phyloP scores from a whole-genome alignment of 495 filamentous ascomycete species.

The Hypomontagnella submonticulosa region DNA sequence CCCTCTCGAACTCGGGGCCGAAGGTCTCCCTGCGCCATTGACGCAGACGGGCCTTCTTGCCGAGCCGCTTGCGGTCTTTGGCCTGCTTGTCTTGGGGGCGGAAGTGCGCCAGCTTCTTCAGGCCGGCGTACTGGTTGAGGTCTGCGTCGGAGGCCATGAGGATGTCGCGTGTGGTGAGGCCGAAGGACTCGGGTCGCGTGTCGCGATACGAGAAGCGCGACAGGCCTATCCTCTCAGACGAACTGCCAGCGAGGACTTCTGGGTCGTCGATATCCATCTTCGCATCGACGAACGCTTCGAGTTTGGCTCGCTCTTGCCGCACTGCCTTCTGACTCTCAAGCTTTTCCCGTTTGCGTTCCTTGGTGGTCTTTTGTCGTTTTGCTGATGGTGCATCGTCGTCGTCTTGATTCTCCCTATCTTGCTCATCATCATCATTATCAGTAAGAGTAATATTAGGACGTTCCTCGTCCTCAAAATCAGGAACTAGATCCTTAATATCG shows the following conservation, averaged over 20 bases:
- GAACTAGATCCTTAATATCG: constrained; percentile 90
- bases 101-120: constrained; percentile 94
- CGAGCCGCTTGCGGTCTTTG: constrained; percentile 84
- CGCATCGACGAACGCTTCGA: constrained; percentile 88
- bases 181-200: constrained; percentile 89
- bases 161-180: constrained; percentile 88
- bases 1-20: constrained; percentile 68
- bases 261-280: constrained; percentile 77
- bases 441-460: constrained; percentile 66
- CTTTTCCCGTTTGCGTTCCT: constrained; percentile 71
- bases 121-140: constrained; percentile 88
- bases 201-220: constrained; percentile 87
- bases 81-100: constrained; percentile 87
- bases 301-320: constrained; percentile 79
- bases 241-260: constrained; percentile 59
- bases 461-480: constrained; percentile 77
- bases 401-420: constrained; percentile 50
- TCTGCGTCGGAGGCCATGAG: constrained; percentile 87
- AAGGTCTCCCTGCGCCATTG: constrained; percentile 95
- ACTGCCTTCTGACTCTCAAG: constrained; percentile 77
- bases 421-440: constrained; percentile 57
- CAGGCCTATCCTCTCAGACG: constrained; percentile 33
- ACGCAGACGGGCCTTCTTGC: constrained; percentile 89
- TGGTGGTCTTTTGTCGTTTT: constrained; percentile 70
- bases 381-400: constrained; percentile 55